These are phyloP conservation scores for Lojkania enalia DNA, from an alignment of 2,329 filamentous ascomycete genomes.

Conservation along the genomic window DNA sequence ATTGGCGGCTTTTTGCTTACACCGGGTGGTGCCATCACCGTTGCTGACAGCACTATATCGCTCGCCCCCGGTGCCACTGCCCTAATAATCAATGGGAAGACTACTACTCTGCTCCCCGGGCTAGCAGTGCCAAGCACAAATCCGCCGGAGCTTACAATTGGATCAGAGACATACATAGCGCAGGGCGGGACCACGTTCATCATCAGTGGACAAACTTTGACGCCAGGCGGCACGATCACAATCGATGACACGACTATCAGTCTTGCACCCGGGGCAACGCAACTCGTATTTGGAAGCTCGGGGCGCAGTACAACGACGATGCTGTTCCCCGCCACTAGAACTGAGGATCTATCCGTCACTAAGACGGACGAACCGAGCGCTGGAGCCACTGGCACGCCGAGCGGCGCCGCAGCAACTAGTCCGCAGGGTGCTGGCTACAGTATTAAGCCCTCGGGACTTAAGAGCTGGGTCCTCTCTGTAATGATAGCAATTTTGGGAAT, in stretches of 20 bases:
- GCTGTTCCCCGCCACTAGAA: slow-evolving; percentile 46
- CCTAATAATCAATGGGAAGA: slow-evolving; percentile 38
- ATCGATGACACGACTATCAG: slow-evolving; percentile 38
- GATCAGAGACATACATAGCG: slow-evolving; percentile 32
- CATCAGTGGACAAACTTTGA: slow-evolving; percentile 44
- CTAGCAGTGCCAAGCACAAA: slow-evolving; percentile 25
- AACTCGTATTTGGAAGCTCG: slow-evolving; percentile 41
- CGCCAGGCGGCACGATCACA: slow-evolving; percentile 42
- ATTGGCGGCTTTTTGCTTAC: slow-evolving; percentile 45
- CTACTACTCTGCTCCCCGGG: slow-evolving; percentile 31
- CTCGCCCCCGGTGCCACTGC: slow-evolving; percentile 33
- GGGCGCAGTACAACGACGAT: slow-evolving; percentile 37
- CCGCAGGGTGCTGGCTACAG: not conserved
- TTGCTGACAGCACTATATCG: slow-evolving; percentile 33
- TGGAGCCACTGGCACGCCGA: slow-evolving; percentile 12
- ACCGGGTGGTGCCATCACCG: slow-evolving; percentile 41
- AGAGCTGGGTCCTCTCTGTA: not conserved
- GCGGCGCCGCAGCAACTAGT: slow-evolving; percentile 6
- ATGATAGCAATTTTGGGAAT: not conserved
- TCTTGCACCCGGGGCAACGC: slow-evolving; percentile 41
- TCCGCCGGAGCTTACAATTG: slow-evolving; percentile 39
- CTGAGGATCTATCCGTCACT: slow-evolving; percentile 16
- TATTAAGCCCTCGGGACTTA: not conserved
- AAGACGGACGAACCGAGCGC: slow-evolving; percentile 17
- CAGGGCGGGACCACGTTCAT: slow-evolving; percentile 40